Conservation (phyloP, 371 early-diverging fungal species). For the Lichtheimia ramosa region DNA sequence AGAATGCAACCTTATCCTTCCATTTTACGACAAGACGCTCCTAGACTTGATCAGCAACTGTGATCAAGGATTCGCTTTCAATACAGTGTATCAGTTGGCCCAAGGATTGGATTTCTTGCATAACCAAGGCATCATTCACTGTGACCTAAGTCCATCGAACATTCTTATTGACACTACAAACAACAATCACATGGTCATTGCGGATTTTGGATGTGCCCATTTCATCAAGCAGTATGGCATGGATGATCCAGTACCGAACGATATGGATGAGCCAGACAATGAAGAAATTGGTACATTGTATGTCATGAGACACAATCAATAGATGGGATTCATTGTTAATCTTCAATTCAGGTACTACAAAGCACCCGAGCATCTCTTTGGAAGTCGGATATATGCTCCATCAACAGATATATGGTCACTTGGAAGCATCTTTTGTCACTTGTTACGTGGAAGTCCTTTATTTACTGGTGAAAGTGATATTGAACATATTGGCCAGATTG, state of each 20-base stretch:
- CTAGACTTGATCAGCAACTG: not conserved
- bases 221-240: not conserved
- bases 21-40: slow-evolving; percentile 28
- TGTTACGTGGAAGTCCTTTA: slow-evolving; percentile 31
- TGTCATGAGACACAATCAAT: not conserved
- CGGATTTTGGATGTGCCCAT: slow-evolving; percentile 84
- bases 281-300: slow-evolving; percentile 49
- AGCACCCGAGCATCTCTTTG: slow-evolving; percentile 51
- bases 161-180: slow-evolving; percentile 49
- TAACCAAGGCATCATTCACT: slow-evolving; percentile 64
- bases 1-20: slow-evolving; percentile 27
- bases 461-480: slow-evolving; percentile 45
- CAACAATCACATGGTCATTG: slow-evolving; percentile 61
- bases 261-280: slow-evolving; percentile 19
- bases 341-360: slow-evolving; percentile 33
- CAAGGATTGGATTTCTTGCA: slow-evolving; percentile 64
- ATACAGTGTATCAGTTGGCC: slow-evolving; percentile 46
- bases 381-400: slow-evolving; percentile 27
- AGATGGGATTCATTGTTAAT: not conserved
- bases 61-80: slow-evolving; percentile 15
- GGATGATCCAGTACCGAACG: not conserved
- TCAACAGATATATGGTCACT: slow-evolving; percentile 52
- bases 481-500: slow-evolving; percentile 43
- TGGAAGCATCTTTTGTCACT: slow-evolving; percentile 29
- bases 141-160: slow-evolving; percentile 78